Evolutionary conservation across 306 rosid genomes (phyloP), one percentile per base, ranked within the genome.

Genomic region (Crotalaria pallida): DNA sequence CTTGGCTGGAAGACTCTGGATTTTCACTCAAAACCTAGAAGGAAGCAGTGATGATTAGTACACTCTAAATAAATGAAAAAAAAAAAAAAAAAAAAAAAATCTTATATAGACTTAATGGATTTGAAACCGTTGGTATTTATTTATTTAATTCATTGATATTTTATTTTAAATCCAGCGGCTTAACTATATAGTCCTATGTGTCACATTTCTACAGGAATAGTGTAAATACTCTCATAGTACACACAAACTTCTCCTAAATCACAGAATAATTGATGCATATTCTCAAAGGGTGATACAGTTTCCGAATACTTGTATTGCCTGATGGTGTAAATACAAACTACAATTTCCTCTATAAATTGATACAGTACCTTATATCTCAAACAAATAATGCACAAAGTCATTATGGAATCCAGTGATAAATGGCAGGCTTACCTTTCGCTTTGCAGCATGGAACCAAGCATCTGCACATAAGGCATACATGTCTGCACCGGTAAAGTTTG

Each of bases 401-500:
- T 27, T n/a, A 57, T 1, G 34, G 26, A 29, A 43, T 48, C 50
- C 22, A 31, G 13, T 57, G 68, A 52, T 68, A 55, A 55, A 11
- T 16, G 48, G 84, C 50, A 3, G 3, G 66, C 75, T 77, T 58
- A 87, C 97, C 87, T 81, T 91, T 81, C 96, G 86, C 72, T 91
- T 94, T 66, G 97, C 99, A 27, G 99, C 97, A 29, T 84, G 83
- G 75, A 94, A 94, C 99, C 97, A 94, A 60, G 99, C 96, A 57
- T 91, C 99, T 8, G 96, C 95, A 84, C 99, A 94, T 50, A 94
- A 83, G 67, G 99, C 99, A 81, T 91, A 94, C 92, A 88, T 88
- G 78, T 91, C 99, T 55, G 97, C 97, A 49, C 97, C 97, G 5
- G 99, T 94, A 82, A 91, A 94, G 88, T 86, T 91, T 56, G 88